These are phyloP conservation scores for Potentilla sterilis DNA, from an alignment of 306 rosid species.

Conservation along the genomic window DNA sequence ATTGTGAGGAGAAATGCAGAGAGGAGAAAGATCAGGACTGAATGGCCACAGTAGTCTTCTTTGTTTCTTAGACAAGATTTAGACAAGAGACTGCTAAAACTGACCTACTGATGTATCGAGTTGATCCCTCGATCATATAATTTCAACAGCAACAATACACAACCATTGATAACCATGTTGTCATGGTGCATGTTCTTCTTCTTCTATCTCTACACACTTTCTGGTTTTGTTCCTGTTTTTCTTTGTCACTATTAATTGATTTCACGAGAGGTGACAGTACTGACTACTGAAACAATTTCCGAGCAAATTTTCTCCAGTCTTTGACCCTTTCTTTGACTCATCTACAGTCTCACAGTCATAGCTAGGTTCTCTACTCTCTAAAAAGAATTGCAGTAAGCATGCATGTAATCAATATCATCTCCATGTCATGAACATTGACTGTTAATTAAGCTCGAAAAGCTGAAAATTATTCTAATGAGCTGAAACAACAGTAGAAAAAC, in stretches of 20 bases:
- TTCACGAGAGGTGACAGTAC: conserved; percentile 9
- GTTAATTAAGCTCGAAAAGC: not conserved
- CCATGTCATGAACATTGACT: not conserved
- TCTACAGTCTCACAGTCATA: not conserved
- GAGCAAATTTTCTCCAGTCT: not conserved
- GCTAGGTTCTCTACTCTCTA: not conserved
- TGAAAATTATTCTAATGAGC: no score
- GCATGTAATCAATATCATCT: not conserved
- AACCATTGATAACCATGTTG: not conserved
- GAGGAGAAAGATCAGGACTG: not conserved
- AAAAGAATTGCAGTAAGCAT: not conserved
- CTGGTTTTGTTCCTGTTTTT: not conserved
- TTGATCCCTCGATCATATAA: not conserved
- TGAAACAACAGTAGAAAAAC: not conserved
- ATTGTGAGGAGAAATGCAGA: not conserved
- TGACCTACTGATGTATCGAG: conserved; percentile 5
- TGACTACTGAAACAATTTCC: not conserved
- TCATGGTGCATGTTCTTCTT: conserved; percentile 12
- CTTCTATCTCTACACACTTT: not conserved
- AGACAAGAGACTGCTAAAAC: conserved; percentile 3
- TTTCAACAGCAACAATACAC: conserved; percentile 5
- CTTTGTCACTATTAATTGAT: conserved; percentile 3
- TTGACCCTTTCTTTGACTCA: conserved; percentile 7
- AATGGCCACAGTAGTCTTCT: not conserved
- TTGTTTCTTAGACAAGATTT: conserved; percentile 3